These are phyloP conservation scores for Trifolium dubium DNA, from an alignment of 306 rosid genomes.

Conservation along the genomic window DNA sequence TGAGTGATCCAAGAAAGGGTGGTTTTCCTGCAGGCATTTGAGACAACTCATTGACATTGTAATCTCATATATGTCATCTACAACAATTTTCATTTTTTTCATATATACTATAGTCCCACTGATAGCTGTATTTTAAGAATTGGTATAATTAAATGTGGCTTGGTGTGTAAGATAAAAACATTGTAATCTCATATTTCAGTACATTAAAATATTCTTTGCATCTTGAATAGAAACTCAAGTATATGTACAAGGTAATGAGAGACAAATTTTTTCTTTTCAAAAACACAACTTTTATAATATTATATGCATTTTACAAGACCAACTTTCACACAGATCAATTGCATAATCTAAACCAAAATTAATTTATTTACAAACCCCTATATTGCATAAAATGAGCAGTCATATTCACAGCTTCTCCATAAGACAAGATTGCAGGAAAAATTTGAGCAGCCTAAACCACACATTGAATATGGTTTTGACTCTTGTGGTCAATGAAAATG, in stretches of 20 bases:
- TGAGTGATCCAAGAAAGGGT: slow-evolving; percentile 96
- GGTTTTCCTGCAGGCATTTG: slow-evolving; percentile 80
- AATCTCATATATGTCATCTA: neutral
- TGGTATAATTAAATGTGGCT: neutral
- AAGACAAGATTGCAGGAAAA: slow-evolving; percentile 60
- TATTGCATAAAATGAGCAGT: slow-evolving; percentile 53
- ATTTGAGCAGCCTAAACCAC: slow-evolving; percentile 54
- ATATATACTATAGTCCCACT: neutral
- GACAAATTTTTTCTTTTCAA: slow-evolving; percentile 21
- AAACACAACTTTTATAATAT: slow-evolving; percentile 33
- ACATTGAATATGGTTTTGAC: slow-evolving; percentile 39
- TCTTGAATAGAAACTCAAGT: slow-evolving; percentile 29
- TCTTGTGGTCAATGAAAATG: slow-evolving; percentile 39
- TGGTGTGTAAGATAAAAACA: neutral
- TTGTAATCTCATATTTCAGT: too few relatives aligned
- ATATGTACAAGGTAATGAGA: neutral
- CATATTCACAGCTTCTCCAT: slow-evolving; percentile 67
- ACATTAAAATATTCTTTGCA: neutral
- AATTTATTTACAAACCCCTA: slow-evolving; percentile 53
- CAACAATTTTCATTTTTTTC: too few relatives aligned
- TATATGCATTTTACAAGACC: slow-evolving; percentile 46
- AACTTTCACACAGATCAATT: slow-evolving; percentile 35
- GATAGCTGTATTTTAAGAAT: neutral
- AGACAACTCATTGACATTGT: slow-evolving; percentile 20
- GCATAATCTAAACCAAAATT: slow-evolving; percentile 41